Evolutionary conservation across 345 rosid genomes (phyloP).

Genomic region (Populus nigra): DNA sequence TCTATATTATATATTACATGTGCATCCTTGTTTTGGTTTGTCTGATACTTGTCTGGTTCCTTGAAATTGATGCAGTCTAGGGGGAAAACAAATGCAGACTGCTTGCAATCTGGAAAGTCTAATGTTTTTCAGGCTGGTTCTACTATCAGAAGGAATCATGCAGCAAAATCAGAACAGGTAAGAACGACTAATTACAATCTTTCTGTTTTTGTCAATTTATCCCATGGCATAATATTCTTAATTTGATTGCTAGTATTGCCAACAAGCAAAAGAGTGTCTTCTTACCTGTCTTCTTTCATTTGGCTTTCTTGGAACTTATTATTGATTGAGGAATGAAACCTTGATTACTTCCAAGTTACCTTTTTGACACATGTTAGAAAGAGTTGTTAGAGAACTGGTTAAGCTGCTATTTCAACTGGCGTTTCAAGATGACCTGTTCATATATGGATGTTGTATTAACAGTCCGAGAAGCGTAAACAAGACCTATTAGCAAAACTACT

Average conservation of each 20-base stretch:
- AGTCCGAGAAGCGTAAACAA: constrained; percentile 82
- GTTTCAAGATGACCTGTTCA: background rate
- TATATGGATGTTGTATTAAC: constrained; percentile 16
- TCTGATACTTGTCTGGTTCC: constrained; percentile 16
- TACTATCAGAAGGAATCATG: constrained; percentile 43
- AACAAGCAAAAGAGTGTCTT: background rate
- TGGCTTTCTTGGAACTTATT: background rate
- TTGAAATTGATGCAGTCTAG: constrained; percentile 44
- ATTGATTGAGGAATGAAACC: background rate
- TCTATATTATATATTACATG: background rate
- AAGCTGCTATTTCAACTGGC: background rate
- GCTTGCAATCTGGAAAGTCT: constrained; percentile 34
- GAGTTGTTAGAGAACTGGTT: background rate
- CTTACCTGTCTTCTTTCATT: background rate
- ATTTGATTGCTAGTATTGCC: background rate
- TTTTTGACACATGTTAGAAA: background rate
- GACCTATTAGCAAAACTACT: constrained; percentile 63
- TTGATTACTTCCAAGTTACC: background rate
- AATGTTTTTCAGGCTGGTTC: constrained; percentile 46
- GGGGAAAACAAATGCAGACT: constrained; percentile 40
- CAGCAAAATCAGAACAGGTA: constrained; percentile 68
- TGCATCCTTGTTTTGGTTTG: constrained; percentile 7
- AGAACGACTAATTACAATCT: background rate
- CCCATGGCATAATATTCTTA: background rate
- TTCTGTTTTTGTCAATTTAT: background rate